Conservation (phyloP, 306 rosid species). For the Citrullus colocynthis region DNA sequence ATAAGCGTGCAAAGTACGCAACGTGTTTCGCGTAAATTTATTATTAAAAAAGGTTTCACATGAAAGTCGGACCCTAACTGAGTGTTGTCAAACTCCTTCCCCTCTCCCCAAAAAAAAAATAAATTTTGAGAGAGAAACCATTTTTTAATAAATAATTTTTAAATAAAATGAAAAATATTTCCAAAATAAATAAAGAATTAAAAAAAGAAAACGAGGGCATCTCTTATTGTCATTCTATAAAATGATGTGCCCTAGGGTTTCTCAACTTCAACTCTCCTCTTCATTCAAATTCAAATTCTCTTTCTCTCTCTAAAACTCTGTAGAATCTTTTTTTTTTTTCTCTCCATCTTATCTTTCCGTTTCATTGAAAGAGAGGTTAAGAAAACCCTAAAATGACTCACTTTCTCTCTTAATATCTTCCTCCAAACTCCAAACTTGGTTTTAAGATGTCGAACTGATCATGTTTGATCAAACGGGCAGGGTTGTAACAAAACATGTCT, state of each 20-base stretch:
- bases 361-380: not conserved
- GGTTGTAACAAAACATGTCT: too few species aligned
- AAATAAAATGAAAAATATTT: not conserved
- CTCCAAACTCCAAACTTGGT: not conserved
- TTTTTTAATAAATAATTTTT: too few species aligned
- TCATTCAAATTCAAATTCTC: not conserved
- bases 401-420: not conserved
- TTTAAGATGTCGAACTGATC: not conserved
- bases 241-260: conserved; percentile 10
- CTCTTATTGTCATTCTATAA: not conserved
- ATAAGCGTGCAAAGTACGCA: too few species aligned
- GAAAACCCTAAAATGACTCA: not conserved
- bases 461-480: too few species aligned
- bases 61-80: too few species aligned
- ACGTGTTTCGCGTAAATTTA: too few species aligned
- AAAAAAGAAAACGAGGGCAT: not conserved
- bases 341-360: not conserved
- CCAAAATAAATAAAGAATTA: not conserved
- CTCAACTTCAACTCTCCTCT: not conserved
- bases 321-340: not conserved
- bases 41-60: too few species aligned
- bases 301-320: not conserved
- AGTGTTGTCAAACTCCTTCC: too few species aligned
- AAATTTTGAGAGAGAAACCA: too few species aligned
- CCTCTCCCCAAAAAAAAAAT: too few species aligned